Evolutionary conservation across 129 eudicot genomes (phyloP).

Genomic region (Artemisia tridentata): DNA sequence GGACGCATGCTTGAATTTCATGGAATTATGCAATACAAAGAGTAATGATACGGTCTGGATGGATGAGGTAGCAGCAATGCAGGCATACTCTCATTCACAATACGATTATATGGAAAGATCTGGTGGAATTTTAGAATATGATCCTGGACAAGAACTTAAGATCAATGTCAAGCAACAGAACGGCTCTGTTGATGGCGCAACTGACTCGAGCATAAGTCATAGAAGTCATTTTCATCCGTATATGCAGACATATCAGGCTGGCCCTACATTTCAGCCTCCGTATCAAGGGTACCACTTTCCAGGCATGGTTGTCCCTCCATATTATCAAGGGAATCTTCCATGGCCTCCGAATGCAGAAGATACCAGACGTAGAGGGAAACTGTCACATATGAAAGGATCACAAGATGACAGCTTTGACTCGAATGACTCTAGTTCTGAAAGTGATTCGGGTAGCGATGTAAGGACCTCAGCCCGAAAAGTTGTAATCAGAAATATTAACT

Average conservation of each 20-base stretch:
- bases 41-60: slow-evolving; percentile 65
- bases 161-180: slow-evolving; percentile 34
- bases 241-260: slow-evolving; percentile 47
- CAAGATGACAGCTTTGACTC: slow-evolving; percentile 30
- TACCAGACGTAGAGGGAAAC: slow-evolving; percentile 38
- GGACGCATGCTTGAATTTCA: slow-evolving; percentile 75
- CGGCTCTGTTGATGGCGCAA: slow-evolving; percentile 30
- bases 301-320: slow-evolving; percentile 48
- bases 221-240: slow-evolving; percentile 49
- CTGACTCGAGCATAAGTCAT: slow-evolving; percentile 39
- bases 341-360: slow-evolving; percentile 49
- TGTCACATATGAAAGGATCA: slow-evolving; percentile 37
- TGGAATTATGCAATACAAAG: slow-evolving; percentile 65
- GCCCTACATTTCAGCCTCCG: slow-evolving; percentile 52
- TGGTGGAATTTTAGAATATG: slow-evolving; percentile 8
- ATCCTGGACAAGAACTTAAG: slow-evolving; percentile 32
- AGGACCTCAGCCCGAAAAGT: slow-evolving; percentile 57
- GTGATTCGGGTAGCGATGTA: slow-evolving; percentile 42
- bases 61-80: slow-evolving; percentile 79
- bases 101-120: slow-evolving; percentile 38
- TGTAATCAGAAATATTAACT: slow-evolving; percentile 63
- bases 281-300: slow-evolving; percentile 64
- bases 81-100: slow-evolving; percentile 52
- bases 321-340: slow-evolving; percentile 51
- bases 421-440: slow-evolving; percentile 46